Conservation (phyloP, 169 alveolate genomes). For the Eimeria falciformis region DNA sequence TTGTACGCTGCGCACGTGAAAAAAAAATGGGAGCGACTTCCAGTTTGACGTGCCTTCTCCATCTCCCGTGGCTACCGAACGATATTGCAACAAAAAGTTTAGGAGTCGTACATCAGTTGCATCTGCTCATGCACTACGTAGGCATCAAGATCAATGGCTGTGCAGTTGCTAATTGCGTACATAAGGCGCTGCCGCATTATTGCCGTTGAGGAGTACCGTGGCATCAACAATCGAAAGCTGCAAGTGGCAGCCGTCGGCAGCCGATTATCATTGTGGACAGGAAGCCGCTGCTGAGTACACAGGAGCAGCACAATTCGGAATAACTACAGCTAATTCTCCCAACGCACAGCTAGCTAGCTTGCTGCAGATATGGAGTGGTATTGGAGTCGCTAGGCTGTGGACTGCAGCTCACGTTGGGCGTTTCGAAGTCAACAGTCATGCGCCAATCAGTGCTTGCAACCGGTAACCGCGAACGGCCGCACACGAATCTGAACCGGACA, state of each 20-base stretch:
- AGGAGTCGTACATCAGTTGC: constrained; percentile 82
- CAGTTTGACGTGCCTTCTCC: no score
- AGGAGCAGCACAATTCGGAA: neutral
- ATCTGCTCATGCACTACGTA: constrained; percentile 88
- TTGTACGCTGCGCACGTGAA: no score
- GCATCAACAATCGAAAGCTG: constrained; percentile 91
- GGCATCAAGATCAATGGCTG: constrained; percentile 94
- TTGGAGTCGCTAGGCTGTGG: neutral
- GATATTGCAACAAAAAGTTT: no score
- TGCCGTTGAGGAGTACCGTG: constrained; percentile 89
- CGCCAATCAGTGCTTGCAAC: constrained; percentile 91
- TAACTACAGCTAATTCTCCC: constrained; percentile 45
- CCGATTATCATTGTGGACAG: constrained; percentile 85
- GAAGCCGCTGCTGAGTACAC: constrained; percentile 41
- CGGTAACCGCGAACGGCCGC: constrained; percentile 94
- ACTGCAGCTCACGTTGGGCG: constrained; percentile 61
- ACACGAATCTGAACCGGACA: constrained; percentile 85
- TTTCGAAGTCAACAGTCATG: constrained; percentile 89
- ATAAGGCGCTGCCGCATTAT: constrained; percentile 89
- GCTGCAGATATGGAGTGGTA: neutral
- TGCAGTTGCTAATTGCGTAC: constrained; percentile 92
- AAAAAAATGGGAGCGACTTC: no score
- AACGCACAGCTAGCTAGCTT: neutral
- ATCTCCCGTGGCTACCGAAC: no score
- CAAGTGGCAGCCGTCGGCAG: constrained; percentile 94